These are phyloP conservation scores for Metschnikowia aberdeeniae DNA, from an alignment of 805 yeast genomes.

Conservation along the genomic window DNA sequence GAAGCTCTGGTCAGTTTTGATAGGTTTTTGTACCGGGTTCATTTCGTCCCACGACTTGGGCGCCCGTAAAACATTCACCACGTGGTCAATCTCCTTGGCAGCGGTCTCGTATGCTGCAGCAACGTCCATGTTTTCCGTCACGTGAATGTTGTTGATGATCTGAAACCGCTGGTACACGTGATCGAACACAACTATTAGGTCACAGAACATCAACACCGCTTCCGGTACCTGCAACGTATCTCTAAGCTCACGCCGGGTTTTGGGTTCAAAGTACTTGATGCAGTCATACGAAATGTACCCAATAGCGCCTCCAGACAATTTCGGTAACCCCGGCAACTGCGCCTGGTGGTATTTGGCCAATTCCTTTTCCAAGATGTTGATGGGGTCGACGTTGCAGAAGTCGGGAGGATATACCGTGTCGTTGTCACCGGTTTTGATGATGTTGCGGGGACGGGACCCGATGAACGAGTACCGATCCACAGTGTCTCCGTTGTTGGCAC, in stretches of 20 bases:
- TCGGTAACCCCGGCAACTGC: conserved; percentile 76
- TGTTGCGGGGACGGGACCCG: conserved; percentile 79
- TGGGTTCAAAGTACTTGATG: conserved; percentile 94
- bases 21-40: conserved; percentile 72
- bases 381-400: conserved; percentile 68
- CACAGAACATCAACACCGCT: conserved; percentile 86
- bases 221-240: conserved; percentile 88
- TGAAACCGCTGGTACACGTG: conserved; percentile 92
- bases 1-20: conserved; percentile 63
- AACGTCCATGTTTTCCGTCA: conserved; percentile 28
- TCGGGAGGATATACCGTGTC: conserved; percentile 25
- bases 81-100: conserved; percentile 50
- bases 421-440: conserved; percentile 77
- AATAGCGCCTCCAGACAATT: conserved; percentile 90
- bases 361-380: conserved; percentile 69
- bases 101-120: conserved; percentile 51
- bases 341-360: conserved; percentile 63
- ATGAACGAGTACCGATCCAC: conserved; percentile 88
- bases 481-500: conserved; percentile 84
- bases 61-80: conserved; percentile 48
- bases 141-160: conserved; percentile 73
- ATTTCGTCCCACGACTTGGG: conserved; percentile 41
- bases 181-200: conserved; percentile 86
- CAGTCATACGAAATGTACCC: conserved; percentile 97
- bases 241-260: conserved; percentile 66